phyloP scores from a whole-genome alignment of 2,329 filamentous ascomycete species.

The Clarireedia hainanense region DNA sequence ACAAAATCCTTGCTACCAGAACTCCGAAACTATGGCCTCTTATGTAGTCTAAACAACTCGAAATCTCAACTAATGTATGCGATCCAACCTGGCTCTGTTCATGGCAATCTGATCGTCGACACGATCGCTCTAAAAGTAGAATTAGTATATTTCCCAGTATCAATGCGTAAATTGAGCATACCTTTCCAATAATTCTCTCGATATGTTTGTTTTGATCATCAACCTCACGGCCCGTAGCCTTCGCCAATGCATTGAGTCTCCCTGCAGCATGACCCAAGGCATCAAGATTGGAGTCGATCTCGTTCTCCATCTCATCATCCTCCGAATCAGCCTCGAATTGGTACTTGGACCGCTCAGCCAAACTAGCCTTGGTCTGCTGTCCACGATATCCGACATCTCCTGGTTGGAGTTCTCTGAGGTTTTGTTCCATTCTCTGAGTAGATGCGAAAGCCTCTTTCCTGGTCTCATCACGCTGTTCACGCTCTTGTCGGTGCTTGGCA shows the following conservation, averaged over 20 bases:
- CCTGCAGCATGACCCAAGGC: conserved; percentile 53
- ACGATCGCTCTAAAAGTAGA: conserved; percentile 57
- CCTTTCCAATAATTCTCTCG: conserved; percentile 71
- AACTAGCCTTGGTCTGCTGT: conserved; percentile 28
- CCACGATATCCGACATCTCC: conserved; percentile 26
- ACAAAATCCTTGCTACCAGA: not conserved
- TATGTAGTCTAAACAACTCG: not conserved
- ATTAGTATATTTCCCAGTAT: conserved; percentile 25
- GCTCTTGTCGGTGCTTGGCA: conserved; percentile 58
- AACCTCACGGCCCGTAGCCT: conserved; percentile 67
- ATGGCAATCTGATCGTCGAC: conserved; percentile 76
- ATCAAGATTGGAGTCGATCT: conserved; percentile 61
- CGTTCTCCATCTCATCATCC: conserved; percentile 51
- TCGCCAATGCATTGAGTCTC: conserved; percentile 64
- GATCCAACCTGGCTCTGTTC: conserved; percentile 51
- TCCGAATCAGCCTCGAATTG: conserved; percentile 56
- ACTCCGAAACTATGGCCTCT: not conserved
- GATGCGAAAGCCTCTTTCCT: conserved; percentile 45
- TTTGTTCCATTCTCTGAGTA: conserved; percentile 46
- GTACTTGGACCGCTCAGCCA: conserved; percentile 62
- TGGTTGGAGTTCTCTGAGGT: conserved; percentile 37
- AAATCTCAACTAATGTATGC: conserved; percentile 21
- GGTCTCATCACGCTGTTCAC: conserved; percentile 56
- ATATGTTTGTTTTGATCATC: conserved; percentile 72
- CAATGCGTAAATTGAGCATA: conserved; percentile 32